Evolutionary conservation across 768 basidiomycete species (phyloP), one percentile per base, ranked within the genome.

Genomic region (Omphalotus guepiniiformis): DNA sequence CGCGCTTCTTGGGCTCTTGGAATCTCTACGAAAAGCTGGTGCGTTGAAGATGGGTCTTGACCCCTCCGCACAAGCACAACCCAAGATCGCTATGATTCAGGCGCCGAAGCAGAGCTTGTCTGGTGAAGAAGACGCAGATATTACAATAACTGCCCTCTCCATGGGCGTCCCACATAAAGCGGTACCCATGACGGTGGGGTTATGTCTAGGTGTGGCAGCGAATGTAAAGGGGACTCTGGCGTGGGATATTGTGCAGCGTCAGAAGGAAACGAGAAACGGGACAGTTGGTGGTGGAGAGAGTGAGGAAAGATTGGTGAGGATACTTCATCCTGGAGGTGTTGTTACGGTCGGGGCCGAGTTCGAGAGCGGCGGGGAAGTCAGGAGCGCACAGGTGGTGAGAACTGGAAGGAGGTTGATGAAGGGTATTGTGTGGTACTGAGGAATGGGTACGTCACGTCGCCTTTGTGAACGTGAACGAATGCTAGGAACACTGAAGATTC

Each of bases 131-230:
- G 60, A 60, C 11, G 73, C 71, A 4, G 75, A 85, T 55, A 69
- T 86, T 40, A 65, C 68, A 19, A 67, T 83, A 11, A 72, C 80
- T 46, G 79, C 85, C 6, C 67, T 83, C 23, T 84, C 83, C 0
- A 85, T 88, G 85, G 84, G 84, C 1, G 76, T 82, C 3, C 63
- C 82, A 13, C 83, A 87, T 60, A 79, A 79, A 49, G 83, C 87
- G 0, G 75, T 86, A 0, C 83, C 82, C 0, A 82, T 87, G 80
- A 87, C 84, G 0, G 79, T 88, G 3, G 84, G 79, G 0, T 67
- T 86, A 26, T 82, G 83, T 54, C 71, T 83, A 6, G 85, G 84
- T 0, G 83, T 85, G 15, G 83, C 84, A 0, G 69, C 79, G 3
- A 71, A 73, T 37, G 63, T 80, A 8, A 52, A 70, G n/a, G 73